Conservation (phyloP, 1,284 basidiomycete species). For the Ganoderma multipileum region DNA sequence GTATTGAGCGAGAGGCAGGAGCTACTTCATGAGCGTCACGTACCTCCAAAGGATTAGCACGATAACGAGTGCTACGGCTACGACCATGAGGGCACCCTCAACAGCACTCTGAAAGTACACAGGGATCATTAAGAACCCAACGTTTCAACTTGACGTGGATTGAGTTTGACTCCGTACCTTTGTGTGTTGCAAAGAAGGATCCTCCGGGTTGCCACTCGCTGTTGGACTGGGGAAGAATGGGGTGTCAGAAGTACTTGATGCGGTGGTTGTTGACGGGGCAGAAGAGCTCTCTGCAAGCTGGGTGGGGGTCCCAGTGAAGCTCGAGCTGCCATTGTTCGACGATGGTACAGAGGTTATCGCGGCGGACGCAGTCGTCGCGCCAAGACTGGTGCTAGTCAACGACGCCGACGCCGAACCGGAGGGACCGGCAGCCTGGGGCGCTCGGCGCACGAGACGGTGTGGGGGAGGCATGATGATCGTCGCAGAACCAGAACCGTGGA, state of each 20-base stretch:
- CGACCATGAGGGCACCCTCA: conserved; percentile 26
- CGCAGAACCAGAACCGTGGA: not conserved
- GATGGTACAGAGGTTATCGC: not conserved
- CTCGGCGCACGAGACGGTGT: not conserved
- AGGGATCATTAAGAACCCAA: not conserved
- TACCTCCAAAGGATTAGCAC: conserved; percentile 23
- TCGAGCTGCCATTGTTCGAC: not conserved
- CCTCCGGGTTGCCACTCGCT: conserved; percentile 1
- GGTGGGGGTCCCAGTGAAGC: not conserved
- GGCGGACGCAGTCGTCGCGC: not conserved
- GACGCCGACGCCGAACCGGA: not conserved
- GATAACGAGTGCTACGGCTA: conserved; percentile 19
- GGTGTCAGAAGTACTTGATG: conserved; percentile 10
- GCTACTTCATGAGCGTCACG: not conserved
- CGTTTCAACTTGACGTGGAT: not conserved
- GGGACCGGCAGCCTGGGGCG: not conserved
- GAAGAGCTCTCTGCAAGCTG: conserved; percentile 1
- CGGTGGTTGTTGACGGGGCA: not conserved
- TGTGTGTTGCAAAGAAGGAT: conserved; percentile 7
- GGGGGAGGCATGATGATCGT: not conserved
- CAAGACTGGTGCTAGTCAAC: not conserved
- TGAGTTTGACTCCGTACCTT: conserved; percentile 18
- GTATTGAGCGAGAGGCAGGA: not conserved
- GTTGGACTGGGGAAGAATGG: conserved; percentile 26
- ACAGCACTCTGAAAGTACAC: conserved; percentile 17